Evolutionary conservation across 768 basidiomycete species (phyloP), one percentile per base, ranked within the genome.

Genomic region (Leccinum ochraceum): DNA sequence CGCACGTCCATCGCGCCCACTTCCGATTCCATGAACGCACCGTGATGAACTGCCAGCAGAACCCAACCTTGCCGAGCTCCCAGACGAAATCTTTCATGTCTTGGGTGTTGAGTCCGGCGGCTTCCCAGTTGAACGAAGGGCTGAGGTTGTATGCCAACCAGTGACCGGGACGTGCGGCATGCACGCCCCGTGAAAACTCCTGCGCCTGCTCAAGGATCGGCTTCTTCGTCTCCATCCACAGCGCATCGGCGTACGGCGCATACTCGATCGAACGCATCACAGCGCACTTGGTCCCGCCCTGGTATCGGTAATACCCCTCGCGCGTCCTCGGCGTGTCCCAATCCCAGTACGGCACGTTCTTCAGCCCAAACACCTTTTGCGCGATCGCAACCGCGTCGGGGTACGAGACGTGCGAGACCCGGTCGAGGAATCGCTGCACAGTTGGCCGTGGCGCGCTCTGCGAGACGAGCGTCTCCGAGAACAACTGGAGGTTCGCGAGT

Each of bases 31-130:
- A 20, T 42, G 32, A n/a, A 73, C 90, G 68, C 55, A 95, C 93
- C 66, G 95, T 97, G 76, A 98, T 97, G 80, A 99, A 98, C 75
- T 98, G 95, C 95, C 95, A 98, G 67, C 95, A 89, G 76, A 98
- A 98, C 37, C 95, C 95, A 52, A 97, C 86, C 79, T 90, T 95
- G 52, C 93, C 96, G 26, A 99, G 81, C 69, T 93, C 83, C 96
- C 95, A 96, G 39, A 98, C 85, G 72, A 85, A 98, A 42, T 81
- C 77, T 74, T 92, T 82, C 94, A 94, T 98, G 66, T 95, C 93
- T 63, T 81, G 80, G 67, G 88, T 83, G 48, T 83, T 86, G 17
- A 99, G 82, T 16, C 97, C 97, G 14, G 96, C 96, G 1, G 93
- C 94, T 67, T 92, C 90, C 91, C 92, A 94, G 67, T 94, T 94